phyloP scores from a whole-genome alignment of 371 early-diverging fungal species.

The Mucor piriformis region DNA sequence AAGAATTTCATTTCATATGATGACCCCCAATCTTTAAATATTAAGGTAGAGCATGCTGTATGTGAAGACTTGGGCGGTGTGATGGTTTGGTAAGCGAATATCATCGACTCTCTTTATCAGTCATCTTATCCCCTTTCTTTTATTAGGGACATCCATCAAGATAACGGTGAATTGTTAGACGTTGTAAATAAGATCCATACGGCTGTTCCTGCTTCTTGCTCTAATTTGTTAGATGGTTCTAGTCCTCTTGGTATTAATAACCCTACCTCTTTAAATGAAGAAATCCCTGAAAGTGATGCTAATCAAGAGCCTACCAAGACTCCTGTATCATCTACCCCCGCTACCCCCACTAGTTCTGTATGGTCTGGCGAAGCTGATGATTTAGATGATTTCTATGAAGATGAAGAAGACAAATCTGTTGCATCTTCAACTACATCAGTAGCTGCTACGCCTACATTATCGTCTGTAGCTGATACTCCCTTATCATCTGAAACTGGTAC shows the following conservation, averaged over 20 bases:
- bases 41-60: constrained; percentile 63
- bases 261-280: neutral
- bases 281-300: neutral
- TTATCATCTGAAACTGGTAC: neutral
- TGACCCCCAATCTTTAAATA: constrained; percentile 57
- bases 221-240: neutral
- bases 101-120: neutral
- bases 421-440: neutral
- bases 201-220: neutral
- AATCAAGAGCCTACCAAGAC: neutral
- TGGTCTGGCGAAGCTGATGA: neutral
- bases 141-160: constrained; percentile 53
- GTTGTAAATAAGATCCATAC: constrained; percentile 44
- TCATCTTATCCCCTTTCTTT: neutral
- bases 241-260: neutral
- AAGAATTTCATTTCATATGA: constrained; percentile 68
- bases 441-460: neutral
- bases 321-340: neutral
- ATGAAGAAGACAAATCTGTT: neutral
- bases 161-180: constrained; percentile 57
- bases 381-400: constrained; percentile 2
- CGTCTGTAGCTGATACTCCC: neutral
- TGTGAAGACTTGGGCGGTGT: constrained; percentile 60
- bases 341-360: neutral
- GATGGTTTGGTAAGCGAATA: constrained; percentile 62